Conservation (phyloP, 2,329 filamentous ascomycete genomes). For the Scopulariopsis brevicaulis region DNA sequence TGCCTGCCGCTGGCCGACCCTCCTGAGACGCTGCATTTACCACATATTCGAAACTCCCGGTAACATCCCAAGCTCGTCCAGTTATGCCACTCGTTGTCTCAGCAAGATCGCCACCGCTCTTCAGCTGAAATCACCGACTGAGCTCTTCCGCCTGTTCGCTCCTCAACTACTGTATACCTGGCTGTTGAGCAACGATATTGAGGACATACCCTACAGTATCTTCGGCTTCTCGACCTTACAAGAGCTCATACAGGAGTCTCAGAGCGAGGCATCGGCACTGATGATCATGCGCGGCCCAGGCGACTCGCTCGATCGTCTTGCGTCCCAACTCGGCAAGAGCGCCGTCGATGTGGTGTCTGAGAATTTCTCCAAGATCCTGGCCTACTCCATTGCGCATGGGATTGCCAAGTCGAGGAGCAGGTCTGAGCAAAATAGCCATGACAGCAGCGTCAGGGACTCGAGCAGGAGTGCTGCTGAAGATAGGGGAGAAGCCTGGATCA, state of each 20-base stretch:
- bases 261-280: slow-evolving; percentile 69
- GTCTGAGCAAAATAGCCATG: neutral
- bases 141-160: slow-evolving; percentile 74
- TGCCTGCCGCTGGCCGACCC: slow-evolving; percentile 73
- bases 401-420: slow-evolving; percentile 8
- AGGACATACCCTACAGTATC: slow-evolving; percentile 70
- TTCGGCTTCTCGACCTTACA: slow-evolving; percentile 66
- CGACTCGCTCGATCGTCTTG: slow-evolving; percentile 48
- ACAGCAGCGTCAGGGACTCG: neutral
- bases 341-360: slow-evolving; percentile 47
- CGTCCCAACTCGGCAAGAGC: slow-evolving; percentile 39
- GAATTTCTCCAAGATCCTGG: slow-evolving; percentile 68
- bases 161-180: slow-evolving; percentile 87
- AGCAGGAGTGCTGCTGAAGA: neutral
- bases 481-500: slow-evolving; percentile 7
- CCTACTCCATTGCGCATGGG: slow-evolving; percentile 67
- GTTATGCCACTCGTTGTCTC: slow-evolving; percentile 66
- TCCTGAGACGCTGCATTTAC: slow-evolving; percentile 80
- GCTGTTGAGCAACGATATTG: slow-evolving; percentile 56
- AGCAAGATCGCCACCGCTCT: slow-evolving; percentile 53
- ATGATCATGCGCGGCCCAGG: slow-evolving; percentile 72
- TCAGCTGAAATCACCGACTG: slow-evolving; percentile 50
- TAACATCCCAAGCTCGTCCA: slow-evolving; percentile 49
- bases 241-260: slow-evolving; percentile 58
- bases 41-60: slow-evolving; percentile 88